Evolutionary conservation across 2,329 filamentous ascomycete genomes (phyloP).

Genomic region (Stagonosporopsis rhizophila): DNA sequence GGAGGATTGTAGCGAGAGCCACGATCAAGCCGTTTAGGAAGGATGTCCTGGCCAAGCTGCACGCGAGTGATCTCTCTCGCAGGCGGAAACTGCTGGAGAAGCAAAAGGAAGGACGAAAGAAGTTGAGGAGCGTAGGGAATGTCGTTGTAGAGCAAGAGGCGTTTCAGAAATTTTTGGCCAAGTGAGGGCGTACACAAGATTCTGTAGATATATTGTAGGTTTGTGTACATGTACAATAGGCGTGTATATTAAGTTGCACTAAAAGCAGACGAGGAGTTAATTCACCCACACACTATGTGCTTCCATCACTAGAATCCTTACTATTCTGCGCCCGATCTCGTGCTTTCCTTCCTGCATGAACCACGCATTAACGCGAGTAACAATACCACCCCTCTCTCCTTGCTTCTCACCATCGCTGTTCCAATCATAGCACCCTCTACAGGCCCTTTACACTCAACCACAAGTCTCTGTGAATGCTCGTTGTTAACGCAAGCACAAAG

Average conservation of each 20-base stretch:
- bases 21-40: conserved; percentile 97
- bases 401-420: too few species aligned
- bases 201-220: not conserved
- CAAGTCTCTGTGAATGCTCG: too few species aligned
- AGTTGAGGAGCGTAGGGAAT: conserved; percentile 80
- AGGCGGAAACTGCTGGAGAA: conserved; percentile 90
- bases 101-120: conserved; percentile 95
- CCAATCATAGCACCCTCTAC: too few species aligned
- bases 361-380: too few species aligned
- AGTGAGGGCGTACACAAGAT: conserved; percentile 49
- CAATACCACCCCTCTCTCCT: too few species aligned
- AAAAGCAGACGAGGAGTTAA: not conserved
- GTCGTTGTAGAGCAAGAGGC: conserved; percentile 96
- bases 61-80: conserved; percentile 85
- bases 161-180: conserved; percentile 92
- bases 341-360: too few species aligned
- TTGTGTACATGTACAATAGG: not conserved
- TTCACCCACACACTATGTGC: too few species aligned
- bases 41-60: conserved; percentile 90
- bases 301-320: too few species aligned
- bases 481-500: too few species aligned
- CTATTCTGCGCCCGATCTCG: too few species aligned
- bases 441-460: too few species aligned
- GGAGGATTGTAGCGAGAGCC: conserved; percentile 84
- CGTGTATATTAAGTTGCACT: not conserved